These are phyloP conservation scores for Penicillium sp. DNA, from an alignment of 2,329 filamentous ascomycete genomes.

Conservation along the genomic window DNA sequence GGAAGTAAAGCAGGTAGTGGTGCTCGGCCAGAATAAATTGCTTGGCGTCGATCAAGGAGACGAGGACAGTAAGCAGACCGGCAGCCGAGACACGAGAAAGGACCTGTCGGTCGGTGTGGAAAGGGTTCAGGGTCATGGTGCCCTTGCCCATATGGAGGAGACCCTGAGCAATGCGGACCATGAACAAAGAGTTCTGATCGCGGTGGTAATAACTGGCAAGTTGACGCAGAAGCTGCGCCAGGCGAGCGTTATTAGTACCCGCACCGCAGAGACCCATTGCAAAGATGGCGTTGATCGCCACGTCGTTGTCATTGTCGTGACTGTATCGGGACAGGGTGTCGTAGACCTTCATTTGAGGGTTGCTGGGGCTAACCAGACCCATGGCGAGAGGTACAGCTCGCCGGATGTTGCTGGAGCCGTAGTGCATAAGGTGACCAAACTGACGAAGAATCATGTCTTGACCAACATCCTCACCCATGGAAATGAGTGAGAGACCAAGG, in stretches of 20 bases:
- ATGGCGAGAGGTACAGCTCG: conserved; percentile 95
- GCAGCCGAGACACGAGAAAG: conserved; percentile 89
- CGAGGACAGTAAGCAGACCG: conserved; percentile 84
- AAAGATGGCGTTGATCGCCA: conserved; percentile 98
- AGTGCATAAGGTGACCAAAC: conserved; percentile 98
- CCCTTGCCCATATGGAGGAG: conserved; percentile 99
- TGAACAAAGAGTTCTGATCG: conserved; percentile 94
- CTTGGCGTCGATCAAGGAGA: conserved; percentile 95
- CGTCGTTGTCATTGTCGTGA: conserved; percentile 98
- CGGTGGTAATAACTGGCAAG: conserved; percentile 98
- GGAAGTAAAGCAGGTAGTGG: conserved; percentile 96
- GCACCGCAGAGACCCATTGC: conserved; percentile 97
- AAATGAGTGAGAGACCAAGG: conserved; percentile 87
- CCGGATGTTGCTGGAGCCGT: conserved; percentile 95
- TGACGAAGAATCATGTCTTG: conserved; percentile 98
- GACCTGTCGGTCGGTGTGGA: conserved; percentile 97
- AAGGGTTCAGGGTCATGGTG: conserved; percentile 93
- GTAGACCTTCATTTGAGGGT: conserved; percentile 99
- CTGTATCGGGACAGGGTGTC: conserved; percentile 96
- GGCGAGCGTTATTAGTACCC: conserved; percentile 95
- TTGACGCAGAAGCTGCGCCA: conserved; percentile 92
- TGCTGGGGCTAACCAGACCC: conserved; percentile 95
- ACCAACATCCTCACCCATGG: conserved; percentile 97
- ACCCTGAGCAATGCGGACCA: conserved; percentile 98
- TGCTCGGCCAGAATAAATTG: conserved; percentile 72